A percentile compares a stretch with the other conserved stretches of the same genome.
Evolutionary conservation across 139 green algal species (phyloP).

Genomic region (Eudorina sp.): DNA sequence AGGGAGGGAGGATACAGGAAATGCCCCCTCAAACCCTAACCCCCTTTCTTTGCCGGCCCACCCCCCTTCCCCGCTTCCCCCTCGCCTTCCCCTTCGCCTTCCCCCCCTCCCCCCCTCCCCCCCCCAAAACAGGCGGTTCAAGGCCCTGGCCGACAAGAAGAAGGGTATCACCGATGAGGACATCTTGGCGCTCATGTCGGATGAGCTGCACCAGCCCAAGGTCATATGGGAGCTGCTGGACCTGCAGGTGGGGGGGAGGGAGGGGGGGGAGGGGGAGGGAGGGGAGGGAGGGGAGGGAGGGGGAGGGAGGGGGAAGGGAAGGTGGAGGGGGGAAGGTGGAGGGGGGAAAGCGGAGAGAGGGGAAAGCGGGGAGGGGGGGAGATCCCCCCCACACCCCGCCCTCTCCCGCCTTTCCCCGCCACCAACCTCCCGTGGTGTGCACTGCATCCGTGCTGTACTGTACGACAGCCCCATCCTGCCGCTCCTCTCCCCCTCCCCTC

Average conservation of each 20-base stretch:
- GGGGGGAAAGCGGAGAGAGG: background rate
- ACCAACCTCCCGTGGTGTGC: too few species aligned
- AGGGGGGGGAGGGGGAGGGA: background rate
- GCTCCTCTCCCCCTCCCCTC: too few species aligned
- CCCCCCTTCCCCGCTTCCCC: background rate
- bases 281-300: too few species aligned
- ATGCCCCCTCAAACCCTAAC: background rate
- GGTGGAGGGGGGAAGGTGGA: background rate
- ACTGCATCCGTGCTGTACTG: too few species aligned
- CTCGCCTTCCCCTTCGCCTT: background rate
- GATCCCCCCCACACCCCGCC: too few species aligned
- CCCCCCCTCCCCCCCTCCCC: background rate
- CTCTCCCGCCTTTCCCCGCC: too few species aligned
- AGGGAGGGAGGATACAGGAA: background rate
- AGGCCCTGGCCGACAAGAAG: conserved; percentile 93
- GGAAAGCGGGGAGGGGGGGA: background rate
- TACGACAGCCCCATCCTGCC: too few species aligned
- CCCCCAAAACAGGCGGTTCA: conserved; percentile 90
- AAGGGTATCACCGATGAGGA: conserved; percentile 97
- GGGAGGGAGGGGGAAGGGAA: background rate
- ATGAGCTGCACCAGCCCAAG: conserved; percentile 88
- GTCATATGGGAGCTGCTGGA: conserved; percentile 91
- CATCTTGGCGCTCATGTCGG: conserved; percentile 91
- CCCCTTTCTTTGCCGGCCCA: background rate
- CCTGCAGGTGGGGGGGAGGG: conserved; percentile 78